These are phyloP conservation scores for Quercus glauca DNA, from an alignment of 306 rosid genomes.

Conservation along the genomic window DNA sequence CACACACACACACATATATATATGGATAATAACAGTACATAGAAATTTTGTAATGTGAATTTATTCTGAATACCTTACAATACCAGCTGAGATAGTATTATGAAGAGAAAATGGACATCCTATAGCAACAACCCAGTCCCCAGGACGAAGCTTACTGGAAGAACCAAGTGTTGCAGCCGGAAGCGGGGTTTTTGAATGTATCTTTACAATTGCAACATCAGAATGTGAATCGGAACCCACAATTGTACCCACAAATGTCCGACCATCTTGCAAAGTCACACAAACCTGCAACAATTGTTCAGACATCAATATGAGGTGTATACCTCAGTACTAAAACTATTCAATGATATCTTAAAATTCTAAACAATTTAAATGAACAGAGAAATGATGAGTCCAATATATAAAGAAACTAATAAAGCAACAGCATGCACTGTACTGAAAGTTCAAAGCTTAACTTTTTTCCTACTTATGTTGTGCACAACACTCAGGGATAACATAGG, in stretches of 20 bases:
- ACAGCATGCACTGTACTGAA: not conserved
- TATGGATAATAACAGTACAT: not conserved
- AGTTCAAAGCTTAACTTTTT: not conserved
- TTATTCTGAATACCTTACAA: constrained; percentile 61
- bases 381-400: not conserved
- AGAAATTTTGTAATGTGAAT: not conserved
- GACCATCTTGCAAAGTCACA: constrained; percentile 88
- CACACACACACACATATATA: not conserved
- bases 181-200: constrained; percentile 73
- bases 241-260: constrained; percentile 75
- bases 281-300: constrained; percentile 48
- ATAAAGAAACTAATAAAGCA: not conserved
- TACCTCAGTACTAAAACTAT: not conserved
- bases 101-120: constrained; percentile 92
- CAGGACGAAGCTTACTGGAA: constrained; percentile 80
- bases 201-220: constrained; percentile 82
- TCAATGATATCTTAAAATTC: not conserved
- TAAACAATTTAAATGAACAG: not conserved
- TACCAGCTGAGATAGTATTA: constrained; percentile 90
- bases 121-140: constrained; percentile 87
- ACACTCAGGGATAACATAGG: no score
- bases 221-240: constrained; percentile 75
- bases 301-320: constrained; percentile 6
- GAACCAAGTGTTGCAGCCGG: constrained; percentile 85
- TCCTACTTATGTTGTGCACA: not conserved